phyloP scores from a whole-genome alignment of 2,329 filamentous ascomycete species.

The Colletotrichum spinosum region DNA sequence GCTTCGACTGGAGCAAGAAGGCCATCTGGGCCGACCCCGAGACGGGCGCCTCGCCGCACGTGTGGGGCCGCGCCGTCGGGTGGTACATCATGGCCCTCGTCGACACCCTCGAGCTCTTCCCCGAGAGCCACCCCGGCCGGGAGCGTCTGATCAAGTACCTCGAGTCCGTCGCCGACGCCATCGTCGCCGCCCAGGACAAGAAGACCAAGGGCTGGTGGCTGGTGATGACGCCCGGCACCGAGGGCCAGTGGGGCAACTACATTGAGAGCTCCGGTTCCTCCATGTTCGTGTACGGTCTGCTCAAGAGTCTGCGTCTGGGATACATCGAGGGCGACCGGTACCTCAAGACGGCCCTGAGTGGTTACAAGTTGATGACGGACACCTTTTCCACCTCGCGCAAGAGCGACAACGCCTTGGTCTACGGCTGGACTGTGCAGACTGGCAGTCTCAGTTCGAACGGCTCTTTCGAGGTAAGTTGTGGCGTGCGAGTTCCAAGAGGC shows the following conservation, averaged over 20 bases:
- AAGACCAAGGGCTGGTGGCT: slow-evolving; percentile 52
- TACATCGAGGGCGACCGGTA: slow-evolving; percentile 47
- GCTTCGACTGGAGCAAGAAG: slow-evolving; percentile 60
- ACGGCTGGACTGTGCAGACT: slow-evolving; percentile 49
- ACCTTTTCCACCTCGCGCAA: slow-evolving; percentile 57
- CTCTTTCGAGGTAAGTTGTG: slow-evolving; percentile 52
- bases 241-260: slow-evolving; percentile 47
- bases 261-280: slow-evolving; percentile 51
- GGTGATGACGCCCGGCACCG: slow-evolving; percentile 49
- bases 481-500: not conserved
- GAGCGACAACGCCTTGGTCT: slow-evolving; percentile 56
- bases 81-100: slow-evolving; percentile 54
- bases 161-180: slow-evolving; percentile 52
- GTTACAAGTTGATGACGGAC: slow-evolving; percentile 56
- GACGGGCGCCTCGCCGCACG: slow-evolving; percentile 60
- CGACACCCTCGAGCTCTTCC: slow-evolving; percentile 59
- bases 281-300: slow-evolving; percentile 52
- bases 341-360: slow-evolving; percentile 53
- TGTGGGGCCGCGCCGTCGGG: slow-evolving; percentile 62
- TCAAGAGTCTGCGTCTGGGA: slow-evolving; percentile 50
- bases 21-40: slow-evolving; percentile 60
- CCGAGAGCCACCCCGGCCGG: slow-evolving; percentile 49
- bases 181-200: slow-evolving; percentile 55
- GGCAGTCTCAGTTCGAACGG: slow-evolving; percentile 51
- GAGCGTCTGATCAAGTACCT: slow-evolving; percentile 53